Conservation (phyloP, 345 rosid species). For the Salix arbutifolia region DNA sequence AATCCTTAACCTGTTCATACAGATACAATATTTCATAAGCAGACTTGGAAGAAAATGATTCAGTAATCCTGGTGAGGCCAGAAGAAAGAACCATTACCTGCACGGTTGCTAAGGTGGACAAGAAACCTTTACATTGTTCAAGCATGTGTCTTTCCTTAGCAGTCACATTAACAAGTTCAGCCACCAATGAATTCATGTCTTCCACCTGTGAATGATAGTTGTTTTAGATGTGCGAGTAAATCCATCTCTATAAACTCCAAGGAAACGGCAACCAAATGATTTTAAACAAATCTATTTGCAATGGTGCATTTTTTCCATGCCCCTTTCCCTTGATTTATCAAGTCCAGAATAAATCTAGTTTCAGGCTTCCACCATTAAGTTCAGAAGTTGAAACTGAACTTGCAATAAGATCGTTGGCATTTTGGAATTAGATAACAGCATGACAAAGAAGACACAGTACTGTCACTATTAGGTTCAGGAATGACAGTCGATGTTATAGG, state of each 20-base stretch:
- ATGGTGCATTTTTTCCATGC: neutral
- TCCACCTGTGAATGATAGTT: slow-evolving; percentile 54
- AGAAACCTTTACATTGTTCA: slow-evolving; percentile 60
- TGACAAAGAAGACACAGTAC: neutral
- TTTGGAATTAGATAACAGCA: slow-evolving; percentile 2
- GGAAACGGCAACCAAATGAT: neutral
- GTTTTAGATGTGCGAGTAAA: neutral
- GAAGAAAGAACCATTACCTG: slow-evolving; percentile 51
- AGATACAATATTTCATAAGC: neutral
- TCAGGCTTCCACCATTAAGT: neutral
- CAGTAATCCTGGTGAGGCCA: neutral
- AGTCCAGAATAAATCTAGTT: neutral
- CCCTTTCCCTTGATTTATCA: neutral
- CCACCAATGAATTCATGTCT: slow-evolving; percentile 54
- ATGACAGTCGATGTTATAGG: neutral
- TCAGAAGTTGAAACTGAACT: neutral
- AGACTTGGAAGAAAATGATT: neutral
- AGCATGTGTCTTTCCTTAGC: slow-evolving; percentile 66
- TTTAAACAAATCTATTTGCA: neutral
- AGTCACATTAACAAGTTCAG: slow-evolving; percentile 59
- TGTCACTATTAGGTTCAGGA: neutral
- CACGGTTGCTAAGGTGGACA: slow-evolving; percentile 60
- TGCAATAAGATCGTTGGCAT: neutral
- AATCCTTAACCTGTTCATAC: slow-evolving; percentile 59
- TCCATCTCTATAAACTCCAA: neutral